Percentiles rank a stretch among this genome's conserved stretches.
phyloP scores from a whole-genome alignment of 2,329 filamentous ascomycete genomes.

The Hymenoscyphus albidus region DNA sequence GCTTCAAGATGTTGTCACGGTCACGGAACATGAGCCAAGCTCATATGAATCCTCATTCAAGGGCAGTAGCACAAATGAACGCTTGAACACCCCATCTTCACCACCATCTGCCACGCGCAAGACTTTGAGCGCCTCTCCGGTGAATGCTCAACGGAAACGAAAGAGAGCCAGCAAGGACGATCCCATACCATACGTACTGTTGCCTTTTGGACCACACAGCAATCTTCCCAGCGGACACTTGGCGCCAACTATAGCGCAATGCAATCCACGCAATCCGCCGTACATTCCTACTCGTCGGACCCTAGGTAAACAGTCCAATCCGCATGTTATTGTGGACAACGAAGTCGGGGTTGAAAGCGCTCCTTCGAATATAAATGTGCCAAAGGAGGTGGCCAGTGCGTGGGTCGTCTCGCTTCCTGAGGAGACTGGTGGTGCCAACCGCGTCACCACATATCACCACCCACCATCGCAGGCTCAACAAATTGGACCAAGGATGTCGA shows the following conservation, averaged over 20 bases:
- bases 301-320: neutral
- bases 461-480: neutral
- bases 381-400: neutral
- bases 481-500: neutral
- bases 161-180: neutral
- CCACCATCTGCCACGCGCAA: neutral
- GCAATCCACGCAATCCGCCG: too few species aligned
- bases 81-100: neutral
- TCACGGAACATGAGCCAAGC: neutral
- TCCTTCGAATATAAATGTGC: neutral
- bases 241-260: too few species aligned
- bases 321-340: neutral
- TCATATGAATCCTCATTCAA: neutral
- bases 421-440: neutral
- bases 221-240: neutral
- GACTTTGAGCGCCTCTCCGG: neutral
- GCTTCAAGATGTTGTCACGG: neutral
- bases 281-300: too few species aligned
- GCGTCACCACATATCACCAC: neutral
- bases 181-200: neutral
- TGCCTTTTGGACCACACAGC: neutral
- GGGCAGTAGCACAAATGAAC: neutral
- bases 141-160: neutral
- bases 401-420: neutral
- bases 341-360: neutral